These are phyloP conservation scores for Teratosphaeria pseudoeucalypti DNA, from an alignment of 2,329 filamentous ascomycete species.

Conservation along the genomic window DNA sequence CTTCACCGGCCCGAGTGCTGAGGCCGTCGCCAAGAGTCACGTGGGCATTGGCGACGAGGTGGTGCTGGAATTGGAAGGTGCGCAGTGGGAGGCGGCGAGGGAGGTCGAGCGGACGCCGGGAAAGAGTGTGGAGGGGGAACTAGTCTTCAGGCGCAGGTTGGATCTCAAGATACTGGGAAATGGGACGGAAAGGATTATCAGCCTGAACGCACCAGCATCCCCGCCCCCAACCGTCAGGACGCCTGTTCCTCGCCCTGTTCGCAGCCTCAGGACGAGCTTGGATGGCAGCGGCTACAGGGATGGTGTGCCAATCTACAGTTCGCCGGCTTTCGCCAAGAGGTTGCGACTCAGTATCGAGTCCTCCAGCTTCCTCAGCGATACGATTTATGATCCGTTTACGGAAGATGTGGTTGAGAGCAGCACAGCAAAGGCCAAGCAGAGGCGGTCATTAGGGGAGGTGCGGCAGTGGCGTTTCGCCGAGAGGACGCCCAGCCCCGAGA, in stretches of 20 bases:
- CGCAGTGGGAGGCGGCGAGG: slow-evolving; percentile 48
- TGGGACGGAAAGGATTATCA: slow-evolving; percentile 6
- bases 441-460: slow-evolving; percentile 58
- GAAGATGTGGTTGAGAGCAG: slow-evolving; percentile 51
- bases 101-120: slow-evolving; percentile 45
- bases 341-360: slow-evolving; percentile 59
- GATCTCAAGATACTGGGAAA: slow-evolving; percentile 20
- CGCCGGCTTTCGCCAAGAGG: slow-evolving; percentile 70
- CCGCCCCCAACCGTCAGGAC: slow-evolving; percentile 1
- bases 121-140: slow-evolving; percentile 47
- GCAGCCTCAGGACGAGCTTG: slow-evolving; percentile 7
- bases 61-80: slow-evolving; percentile 57
- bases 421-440: slow-evolving; percentile 55
- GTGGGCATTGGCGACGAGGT: slow-evolving; percentile 73
- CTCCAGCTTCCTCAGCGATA: slow-evolving; percentile 42
- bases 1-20: slow-evolving; percentile 61
- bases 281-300: slow-evolving; percentile 4
- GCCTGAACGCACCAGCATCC: slow-evolving; percentile 3
- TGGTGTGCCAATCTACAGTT: slow-evolving; percentile 37
- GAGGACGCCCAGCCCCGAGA: slow-evolving; percentile 60
- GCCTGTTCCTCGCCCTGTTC: slow-evolving; percentile 1
- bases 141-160: slow-evolving; percentile 36
- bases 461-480: slow-evolving; percentile 65
- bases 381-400: slow-evolving; percentile 53
- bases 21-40: slow-evolving; percentile 53